phyloP scores from a whole-genome alignment of 306 rosid species.

The Trifolium dubium region DNA sequence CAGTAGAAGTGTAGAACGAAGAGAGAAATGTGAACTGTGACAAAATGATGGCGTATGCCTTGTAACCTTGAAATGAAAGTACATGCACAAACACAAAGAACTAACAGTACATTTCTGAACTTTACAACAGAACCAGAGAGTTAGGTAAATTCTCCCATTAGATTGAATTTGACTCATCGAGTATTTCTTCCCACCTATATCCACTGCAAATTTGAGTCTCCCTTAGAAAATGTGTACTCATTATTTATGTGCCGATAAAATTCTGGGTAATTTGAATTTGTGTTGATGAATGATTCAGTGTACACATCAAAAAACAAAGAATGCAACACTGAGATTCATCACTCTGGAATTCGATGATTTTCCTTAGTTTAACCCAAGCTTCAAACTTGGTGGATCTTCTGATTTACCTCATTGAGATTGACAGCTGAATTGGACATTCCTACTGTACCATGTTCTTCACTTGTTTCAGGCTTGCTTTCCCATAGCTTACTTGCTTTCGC shows the following conservation, averaged over 20 bases:
- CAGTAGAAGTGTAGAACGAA: not conserved
- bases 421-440: constrained; percentile 45
- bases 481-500: constrained; percentile 67
- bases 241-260: constrained; percentile 34
- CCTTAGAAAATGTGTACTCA: constrained; percentile 21
- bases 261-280: constrained; percentile 23
- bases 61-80: constrained; percentile 26
- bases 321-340: constrained; percentile 29
- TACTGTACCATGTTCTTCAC: constrained; percentile 43
- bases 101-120: constrained; percentile 7
- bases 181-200: constrained; percentile 35
- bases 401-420: constrained; percentile 50
- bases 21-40: not conserved
- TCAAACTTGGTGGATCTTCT: constrained; percentile 65
- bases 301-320: constrained; percentile 29
- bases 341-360: constrained; percentile 27
- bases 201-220: constrained; percentile 34
- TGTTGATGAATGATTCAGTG: constrained; percentile 28
- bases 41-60: constrained; percentile 21
- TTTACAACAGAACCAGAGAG: constrained; percentile 11
- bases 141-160: constrained; percentile 23
- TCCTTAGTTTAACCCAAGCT: constrained; percentile 38
- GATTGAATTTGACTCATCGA: constrained; percentile 8
- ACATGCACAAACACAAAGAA: constrained; percentile 27
- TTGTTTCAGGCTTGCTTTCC: constrained; percentile 55